These are phyloP conservation scores for Calonectria pseudoturangicola DNA, from an alignment of 2,329 filamentous ascomycete genomes.

Conservation along the genomic window DNA sequence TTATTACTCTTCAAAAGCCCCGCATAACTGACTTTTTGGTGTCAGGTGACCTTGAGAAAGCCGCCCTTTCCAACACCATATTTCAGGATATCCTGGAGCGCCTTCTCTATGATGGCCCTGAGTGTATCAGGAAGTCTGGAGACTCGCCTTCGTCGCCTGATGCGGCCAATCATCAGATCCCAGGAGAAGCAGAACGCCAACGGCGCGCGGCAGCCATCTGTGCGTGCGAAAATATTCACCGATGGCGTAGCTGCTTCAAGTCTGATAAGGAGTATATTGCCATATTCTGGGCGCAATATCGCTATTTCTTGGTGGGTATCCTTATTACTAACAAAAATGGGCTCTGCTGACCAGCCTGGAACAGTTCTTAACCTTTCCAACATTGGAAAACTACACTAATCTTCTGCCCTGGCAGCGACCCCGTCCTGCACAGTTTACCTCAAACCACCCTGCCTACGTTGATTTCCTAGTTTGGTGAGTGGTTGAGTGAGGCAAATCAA, in stretches of 20 bases:
- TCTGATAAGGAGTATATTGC: neutral
- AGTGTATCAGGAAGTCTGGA: neutral
- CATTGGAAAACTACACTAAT: neutral
- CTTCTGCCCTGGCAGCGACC: constrained; percentile 3
- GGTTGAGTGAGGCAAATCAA: neutral
- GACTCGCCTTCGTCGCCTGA: neutral
- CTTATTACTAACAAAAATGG: too few species aligned
- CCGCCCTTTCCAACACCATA: neutral
- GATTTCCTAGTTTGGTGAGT: neutral
- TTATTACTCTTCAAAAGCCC: neutral
- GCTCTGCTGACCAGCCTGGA: neutral
- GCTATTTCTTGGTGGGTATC: neutral
- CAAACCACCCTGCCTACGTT: neutral
- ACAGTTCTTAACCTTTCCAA: neutral
- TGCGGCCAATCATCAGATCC: neutral
- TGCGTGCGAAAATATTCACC: neutral
- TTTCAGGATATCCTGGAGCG: neutral
- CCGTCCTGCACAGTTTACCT: neutral
- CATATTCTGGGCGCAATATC: neutral
- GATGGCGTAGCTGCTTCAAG: neutral
- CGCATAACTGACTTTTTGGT: neutral
- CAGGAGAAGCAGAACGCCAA: neutral
- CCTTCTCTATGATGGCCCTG: neutral
- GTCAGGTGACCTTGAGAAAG: neutral
- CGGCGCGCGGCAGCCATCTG: neutral